Percentiles rank a stretch among this genome's conserved stretches.
phyloP scores from a whole-genome alignment of 2,329 filamentous ascomycete genomes.

The Ceratocystis diversiconidia region DNA sequence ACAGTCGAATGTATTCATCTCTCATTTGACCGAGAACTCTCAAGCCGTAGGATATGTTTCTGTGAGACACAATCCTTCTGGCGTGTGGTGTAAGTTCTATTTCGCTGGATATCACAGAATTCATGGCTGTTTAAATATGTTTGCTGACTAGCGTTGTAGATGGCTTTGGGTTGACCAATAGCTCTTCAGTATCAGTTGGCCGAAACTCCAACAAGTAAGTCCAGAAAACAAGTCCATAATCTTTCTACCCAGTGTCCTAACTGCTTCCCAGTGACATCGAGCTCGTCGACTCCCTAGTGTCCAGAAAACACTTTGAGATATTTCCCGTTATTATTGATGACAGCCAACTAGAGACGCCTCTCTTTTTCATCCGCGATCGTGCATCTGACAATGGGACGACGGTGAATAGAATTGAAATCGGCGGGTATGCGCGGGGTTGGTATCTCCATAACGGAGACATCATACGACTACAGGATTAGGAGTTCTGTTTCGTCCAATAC shows the following conservation, averaged over 20 bases:
- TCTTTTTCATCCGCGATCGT: conserved; percentile 41
- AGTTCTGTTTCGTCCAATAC: conserved; percentile 26
- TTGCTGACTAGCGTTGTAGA: conserved; percentile 4
- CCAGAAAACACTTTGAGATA: conserved; percentile 18
- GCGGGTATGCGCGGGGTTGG: conserved; percentile 29
- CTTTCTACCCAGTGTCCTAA: background rate
- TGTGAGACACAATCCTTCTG: conserved; percentile 10
- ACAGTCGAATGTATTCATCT: background rate
- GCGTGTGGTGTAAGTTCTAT: conserved; percentile 9
- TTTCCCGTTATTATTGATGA: conserved; percentile 16
- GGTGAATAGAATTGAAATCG: conserved; percentile 35
- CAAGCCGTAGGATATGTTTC: conserved; percentile 7
- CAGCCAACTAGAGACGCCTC: background rate
- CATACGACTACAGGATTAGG: conserved; percentile 31
- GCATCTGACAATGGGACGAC: conserved; percentile 40
- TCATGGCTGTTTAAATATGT: background rate
- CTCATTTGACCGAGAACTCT: background rate
- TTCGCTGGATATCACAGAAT: background rate
- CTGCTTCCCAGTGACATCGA: conserved; percentile 5
- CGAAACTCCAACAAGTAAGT: conserved; percentile 12
- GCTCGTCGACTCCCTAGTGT: conserved; percentile 12
- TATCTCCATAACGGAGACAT: conserved; percentile 38
- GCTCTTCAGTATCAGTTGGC: conserved; percentile 9
- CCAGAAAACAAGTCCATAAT: too few species aligned
- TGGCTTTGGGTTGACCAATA: conserved; percentile 11